Conservation (phyloP, 2,329 filamentous ascomycete genomes). For the Aspergillus ruber region DNA sequence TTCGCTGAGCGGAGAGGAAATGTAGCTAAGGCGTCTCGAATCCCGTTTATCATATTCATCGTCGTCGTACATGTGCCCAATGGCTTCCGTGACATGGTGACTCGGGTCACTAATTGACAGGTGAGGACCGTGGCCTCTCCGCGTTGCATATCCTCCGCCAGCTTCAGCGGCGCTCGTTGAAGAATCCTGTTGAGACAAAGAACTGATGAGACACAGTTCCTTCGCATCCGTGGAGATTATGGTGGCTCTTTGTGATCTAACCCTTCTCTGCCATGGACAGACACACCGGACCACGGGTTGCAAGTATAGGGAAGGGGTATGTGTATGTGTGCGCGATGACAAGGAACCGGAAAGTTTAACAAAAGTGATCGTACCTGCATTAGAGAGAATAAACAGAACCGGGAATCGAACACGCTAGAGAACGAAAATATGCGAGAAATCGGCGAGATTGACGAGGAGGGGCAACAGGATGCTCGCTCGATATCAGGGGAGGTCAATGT, state of each 20-base stretch:
- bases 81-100: constrained; percentile 91
- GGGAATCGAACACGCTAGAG: constrained; percentile 10
- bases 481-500: constrained; percentile 27
- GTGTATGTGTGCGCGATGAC: neutral
- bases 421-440: constrained; percentile 16
- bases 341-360: neutral
- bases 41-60: constrained; percentile 55
- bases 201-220: neutral
- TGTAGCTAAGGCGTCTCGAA: constrained; percentile 68
- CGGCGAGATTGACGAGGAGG: constrained; percentile 20
- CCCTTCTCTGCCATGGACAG: neutral
- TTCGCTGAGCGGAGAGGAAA: constrained; percentile 46
- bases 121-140: constrained; percentile 54
- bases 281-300: constrained; percentile 1
- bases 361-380: constrained; percentile 32
- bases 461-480: constrained; percentile 15
- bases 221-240: neutral
- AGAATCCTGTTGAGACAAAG: constrained; percentile 25
- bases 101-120: constrained; percentile 76
- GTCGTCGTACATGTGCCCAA: constrained; percentile 83
- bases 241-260: neutral
- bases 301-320: constrained; percentile 3
- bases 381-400: constrained; percentile 24
- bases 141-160: constrained; percentile 44
- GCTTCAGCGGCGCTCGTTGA: constrained; percentile 35